Evolutionary conservation across 2,329 filamentous ascomycete species (phyloP).

Genomic region (Penicillium sp.): DNA sequence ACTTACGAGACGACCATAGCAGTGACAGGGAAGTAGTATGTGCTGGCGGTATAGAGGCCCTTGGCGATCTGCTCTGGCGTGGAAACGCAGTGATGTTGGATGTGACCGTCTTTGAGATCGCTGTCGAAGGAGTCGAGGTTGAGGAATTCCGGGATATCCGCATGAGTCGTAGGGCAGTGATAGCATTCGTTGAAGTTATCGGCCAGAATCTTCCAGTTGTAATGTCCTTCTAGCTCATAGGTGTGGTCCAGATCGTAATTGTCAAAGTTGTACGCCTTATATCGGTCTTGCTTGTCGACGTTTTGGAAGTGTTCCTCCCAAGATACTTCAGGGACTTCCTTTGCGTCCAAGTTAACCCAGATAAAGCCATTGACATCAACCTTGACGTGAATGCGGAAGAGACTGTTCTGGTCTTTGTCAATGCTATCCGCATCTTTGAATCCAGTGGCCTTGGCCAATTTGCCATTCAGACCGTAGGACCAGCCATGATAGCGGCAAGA

Average conservation of each 20-base stretch:
- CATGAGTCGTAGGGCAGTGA: constrained; percentile 66
- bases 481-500: constrained; percentile 33
- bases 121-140: constrained; percentile 63
- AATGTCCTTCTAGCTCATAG: constrained; percentile 32
- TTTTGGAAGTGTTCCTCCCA: constrained; percentile 33
- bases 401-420: constrained; percentile 29
- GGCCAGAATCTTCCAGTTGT: constrained; percentile 35
- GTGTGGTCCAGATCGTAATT: constrained; percentile 31
- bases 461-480: constrained; percentile 35
- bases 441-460: constrained; percentile 31
- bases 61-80: constrained; percentile 56
- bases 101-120: constrained; percentile 56
- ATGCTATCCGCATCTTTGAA: constrained; percentile 28
- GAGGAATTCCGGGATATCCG: constrained; percentile 63
- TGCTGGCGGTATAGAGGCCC: constrained; percentile 50
- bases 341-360: constrained; percentile 34
- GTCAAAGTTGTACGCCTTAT: constrained; percentile 31
- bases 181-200: constrained; percentile 61
- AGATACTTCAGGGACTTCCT: constrained; percentile 27
- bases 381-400: constrained; percentile 31
- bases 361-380: constrained; percentile 33
- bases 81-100: constrained; percentile 58
- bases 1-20: constrained; percentile 42
- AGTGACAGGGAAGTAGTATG: constrained; percentile 42
- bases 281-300: constrained; percentile 32